These are phyloP conservation scores for Ascochyta lentis DNA, from an alignment of 2,329 filamentous ascomycete genomes.

Conservation along the genomic window DNA sequence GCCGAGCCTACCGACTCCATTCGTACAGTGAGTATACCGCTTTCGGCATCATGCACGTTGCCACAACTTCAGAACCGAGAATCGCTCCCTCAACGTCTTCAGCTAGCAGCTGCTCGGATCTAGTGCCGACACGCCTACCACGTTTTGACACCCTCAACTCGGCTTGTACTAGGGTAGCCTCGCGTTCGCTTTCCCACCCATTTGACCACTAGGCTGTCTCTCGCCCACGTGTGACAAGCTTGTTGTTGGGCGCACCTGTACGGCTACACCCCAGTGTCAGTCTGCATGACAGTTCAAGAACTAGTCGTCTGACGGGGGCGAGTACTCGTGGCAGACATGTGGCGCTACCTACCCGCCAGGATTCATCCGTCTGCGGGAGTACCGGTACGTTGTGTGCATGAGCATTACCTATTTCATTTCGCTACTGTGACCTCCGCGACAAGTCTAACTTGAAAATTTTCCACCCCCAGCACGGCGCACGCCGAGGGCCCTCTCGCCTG, in stretches of 20 bases:
- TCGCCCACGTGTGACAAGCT: neutral
- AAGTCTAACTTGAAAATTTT: constrained; percentile 16
- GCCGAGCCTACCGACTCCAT: neutral
- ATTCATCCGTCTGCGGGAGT: constrained; percentile 18
- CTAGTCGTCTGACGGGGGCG: constrained; percentile 30
- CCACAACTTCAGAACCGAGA: constrained; percentile 11
- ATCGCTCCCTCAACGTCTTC: constrained; percentile 25
- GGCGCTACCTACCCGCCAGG: constrained; percentile 32
- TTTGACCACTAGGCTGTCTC: constrained; percentile 26
- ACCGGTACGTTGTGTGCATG: constrained; percentile 21
- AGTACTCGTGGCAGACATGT: constrained; percentile 26
- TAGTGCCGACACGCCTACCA: constrained; percentile 28
- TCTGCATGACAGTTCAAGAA: constrained; percentile 26
- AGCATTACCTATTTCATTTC: constrained; percentile 6
- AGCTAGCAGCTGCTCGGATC: constrained; percentile 36
- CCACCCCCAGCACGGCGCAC: constrained; percentile 13
- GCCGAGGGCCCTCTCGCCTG: constrained; percentile 8
- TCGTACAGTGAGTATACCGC: constrained; percentile 4
- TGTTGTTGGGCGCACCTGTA: constrained; percentile 7
- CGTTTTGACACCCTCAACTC: constrained; percentile 28
- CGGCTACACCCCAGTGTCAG: neutral
- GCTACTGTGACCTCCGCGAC: constrained; percentile 1
- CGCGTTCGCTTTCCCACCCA: constrained; percentile 25
- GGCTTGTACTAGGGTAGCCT: constrained; percentile 12
- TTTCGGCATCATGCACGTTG: neutral